Evolutionary conservation across 2,329 filamentous ascomycete species (phyloP).

Genomic region (Aspergillus viridinutans): DNA sequence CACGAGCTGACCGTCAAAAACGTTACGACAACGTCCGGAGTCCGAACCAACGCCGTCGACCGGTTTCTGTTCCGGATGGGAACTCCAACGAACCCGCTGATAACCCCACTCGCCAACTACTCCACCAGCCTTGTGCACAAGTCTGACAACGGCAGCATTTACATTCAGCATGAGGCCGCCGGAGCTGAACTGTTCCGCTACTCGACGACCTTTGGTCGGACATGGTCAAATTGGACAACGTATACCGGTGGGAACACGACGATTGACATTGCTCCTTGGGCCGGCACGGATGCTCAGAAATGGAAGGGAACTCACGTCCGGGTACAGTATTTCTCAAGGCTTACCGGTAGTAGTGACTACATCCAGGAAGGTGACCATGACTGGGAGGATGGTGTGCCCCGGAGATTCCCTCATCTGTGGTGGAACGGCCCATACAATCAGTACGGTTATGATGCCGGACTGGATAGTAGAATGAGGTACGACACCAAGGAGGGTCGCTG

Average conservation of each 20-base stretch:
- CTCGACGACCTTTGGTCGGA: conserved; percentile 56
- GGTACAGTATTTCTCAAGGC: conserved; percentile 58
- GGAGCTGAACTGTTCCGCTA: conserved; percentile 61
- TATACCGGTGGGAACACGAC: conserved; percentile 50
- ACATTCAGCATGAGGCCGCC: conserved; percentile 54
- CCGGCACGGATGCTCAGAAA: conserved; percentile 51
- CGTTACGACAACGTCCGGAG: conserved; percentile 40
- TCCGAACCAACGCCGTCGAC: conserved; percentile 49
- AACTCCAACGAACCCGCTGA: conserved; percentile 53
- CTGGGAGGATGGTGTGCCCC: conserved; percentile 34
- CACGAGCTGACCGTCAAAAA: conserved; percentile 56
- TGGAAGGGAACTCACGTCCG: conserved; percentile 61
- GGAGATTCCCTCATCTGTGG: conserved; percentile 59
- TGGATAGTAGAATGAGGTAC: conserved; percentile 50
- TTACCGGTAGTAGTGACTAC: conserved; percentile 57
- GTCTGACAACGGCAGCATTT: conserved; percentile 39
- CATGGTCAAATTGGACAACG: conserved; percentile 54
- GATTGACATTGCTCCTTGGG: conserved; percentile 50
- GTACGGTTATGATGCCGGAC: conserved; percentile 59
- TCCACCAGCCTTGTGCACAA: conserved; percentile 50
- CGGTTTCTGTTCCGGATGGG: conserved; percentile 61
- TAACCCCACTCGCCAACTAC: conserved; percentile 58
- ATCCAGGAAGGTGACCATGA: conserved; percentile 55
- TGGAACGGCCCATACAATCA: conserved; percentile 59
- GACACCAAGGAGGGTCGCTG: conserved; percentile 46